A percentile compares a stretch with the other conserved stretches of the same genome.
Evolutionary conservation across 2,329 filamentous ascomycete species (phyloP).

Genomic region (Sclerotinia glacialis): DNA sequence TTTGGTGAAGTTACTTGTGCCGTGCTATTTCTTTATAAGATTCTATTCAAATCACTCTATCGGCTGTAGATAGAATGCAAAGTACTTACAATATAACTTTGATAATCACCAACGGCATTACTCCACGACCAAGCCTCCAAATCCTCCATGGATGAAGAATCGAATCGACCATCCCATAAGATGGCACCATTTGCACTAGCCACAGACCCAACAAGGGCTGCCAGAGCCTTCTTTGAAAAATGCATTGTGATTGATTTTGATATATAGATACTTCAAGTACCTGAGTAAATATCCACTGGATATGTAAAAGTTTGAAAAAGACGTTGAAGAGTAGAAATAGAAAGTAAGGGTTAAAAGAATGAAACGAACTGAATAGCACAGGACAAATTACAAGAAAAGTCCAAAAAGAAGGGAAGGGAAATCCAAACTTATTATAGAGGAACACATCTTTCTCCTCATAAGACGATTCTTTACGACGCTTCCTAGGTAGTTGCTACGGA

Average conservation of each 20-base stretch:
- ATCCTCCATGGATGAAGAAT: slow-evolving; percentile 54
- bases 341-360: slow-evolving; percentile 18
- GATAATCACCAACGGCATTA: slow-evolving; percentile 67
- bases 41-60: not conserved
- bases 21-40: slow-evolving; percentile 48
- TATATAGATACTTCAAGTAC: slow-evolving; percentile 17
- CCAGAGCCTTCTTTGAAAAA: slow-evolving; percentile 30
- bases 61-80: not conserved
- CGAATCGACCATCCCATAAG: slow-evolving; percentile 66
- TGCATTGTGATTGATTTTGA: slow-evolving; percentile 26
- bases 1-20: slow-evolving; percentile 44
- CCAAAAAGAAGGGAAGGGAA: not conserved
- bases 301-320: slow-evolving; percentile 5
- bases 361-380: slow-evolving; percentile 23
- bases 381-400: slow-evolving; percentile 7
- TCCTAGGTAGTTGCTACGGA: not conserved
- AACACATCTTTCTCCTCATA: not conserved
- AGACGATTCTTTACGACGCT: not conserved
- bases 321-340: slow-evolving; percentile 1
- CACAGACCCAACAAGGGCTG: slow-evolving; percentile 29
- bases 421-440: slow-evolving; percentile 6
- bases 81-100: slow-evolving; percentile 62
- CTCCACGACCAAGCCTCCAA: slow-evolving; percentile 63
- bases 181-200: slow-evolving; percentile 47
- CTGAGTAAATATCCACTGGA: slow-evolving; percentile 4